Base-by-base conservation (phyloP, 345 rosid species). In the Hypericum androsaemum region DNA sequence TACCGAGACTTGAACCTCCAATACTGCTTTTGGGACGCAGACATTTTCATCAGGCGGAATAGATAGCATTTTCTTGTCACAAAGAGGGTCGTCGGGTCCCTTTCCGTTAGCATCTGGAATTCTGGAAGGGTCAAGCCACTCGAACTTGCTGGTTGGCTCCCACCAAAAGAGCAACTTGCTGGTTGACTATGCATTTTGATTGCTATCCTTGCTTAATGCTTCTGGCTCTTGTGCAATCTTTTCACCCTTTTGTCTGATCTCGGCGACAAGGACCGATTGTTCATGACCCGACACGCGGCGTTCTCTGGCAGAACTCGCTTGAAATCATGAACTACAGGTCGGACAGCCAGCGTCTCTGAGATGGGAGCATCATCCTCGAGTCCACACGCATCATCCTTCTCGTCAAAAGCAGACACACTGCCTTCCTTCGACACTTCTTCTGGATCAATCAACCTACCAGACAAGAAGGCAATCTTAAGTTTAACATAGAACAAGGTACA, bases 1-100 rank as follows among this genome's bases (percentile, higher is more conserved):
- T 90, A 87, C 66, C 80, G 75, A 58, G 86, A 71, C 73, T 90
- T 90, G 63, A 79, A 63, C 50, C 63, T 76, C 98, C 98, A 87
- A 56, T 90, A 87, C 60, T 90, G 98, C 67, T 80, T 87, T 57
- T 84, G 98, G 43, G 95, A 82, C 0, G 96, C 95, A 39, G 98
- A 76, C 96, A 90, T 79, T 63, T 77, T 90, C 78, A 58, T 84
- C 95, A 8, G 83, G 66, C 45, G 95, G 89, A 62, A 90, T 77
- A 57, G 74, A 79, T 52, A 87, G 80, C n/a, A 95, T 80, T 70
- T 69, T 77, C 63, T 67, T 82, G 60, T 90, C 84, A 39, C 74
- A 87, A 63, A 84, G 87, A 37, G 95, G 82, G 73, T 90, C 85
- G 43, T 55, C 63, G 51, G 96, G 92, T 43, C 84, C 71, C 68